Conservation (phyloP, 495 filamentous ascomycete genomes). For the Glarea lozoyensis region DNA sequence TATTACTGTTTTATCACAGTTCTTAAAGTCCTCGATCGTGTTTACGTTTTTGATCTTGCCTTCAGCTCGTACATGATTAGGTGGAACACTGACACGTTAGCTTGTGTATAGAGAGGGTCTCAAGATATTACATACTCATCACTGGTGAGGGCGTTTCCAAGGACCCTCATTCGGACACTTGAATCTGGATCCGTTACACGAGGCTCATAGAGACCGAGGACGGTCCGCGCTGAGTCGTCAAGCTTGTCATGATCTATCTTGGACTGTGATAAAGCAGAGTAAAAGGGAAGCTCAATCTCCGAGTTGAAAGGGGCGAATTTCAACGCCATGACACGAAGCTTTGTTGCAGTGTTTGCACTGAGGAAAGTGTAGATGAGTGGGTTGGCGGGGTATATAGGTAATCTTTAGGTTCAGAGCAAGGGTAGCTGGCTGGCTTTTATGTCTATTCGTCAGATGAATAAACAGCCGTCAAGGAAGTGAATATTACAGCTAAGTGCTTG, state of each 20-base stretch:
- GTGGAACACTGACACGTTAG: constrained; percentile 48
- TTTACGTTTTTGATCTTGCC: constrained; percentile 95
- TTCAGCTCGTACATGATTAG: constrained; percentile 70
- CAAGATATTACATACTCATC: constrained; percentile 53
- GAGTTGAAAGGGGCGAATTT: constrained; percentile 82
- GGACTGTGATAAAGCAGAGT: constrained; percentile 72
- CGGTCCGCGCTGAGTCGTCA: constrained; percentile 76
- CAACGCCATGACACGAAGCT: no score
- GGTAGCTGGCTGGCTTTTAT: no score
- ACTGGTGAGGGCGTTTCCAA: constrained; percentile 73
- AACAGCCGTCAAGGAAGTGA: no score
- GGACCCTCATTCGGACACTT: constrained; percentile 78
- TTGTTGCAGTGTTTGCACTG: no score
- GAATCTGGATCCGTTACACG: constrained; percentile 59
- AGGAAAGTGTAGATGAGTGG: no score
- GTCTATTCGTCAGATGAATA: no score
- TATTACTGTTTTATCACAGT: constrained; percentile 60
- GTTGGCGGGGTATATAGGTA: neutral
- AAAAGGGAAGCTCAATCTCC: constrained; percentile 92
- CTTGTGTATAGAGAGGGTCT: neutral
- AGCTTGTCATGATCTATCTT: constrained; percentile 97
- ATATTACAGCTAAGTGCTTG: no score
- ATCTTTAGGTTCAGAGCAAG: no score
- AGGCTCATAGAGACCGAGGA: constrained; percentile 86
- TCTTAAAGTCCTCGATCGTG: constrained; percentile 87